Conservation (phyloP, 192 early-diverging fungal genomes). For the Funneliformis geosporum region DNA sequence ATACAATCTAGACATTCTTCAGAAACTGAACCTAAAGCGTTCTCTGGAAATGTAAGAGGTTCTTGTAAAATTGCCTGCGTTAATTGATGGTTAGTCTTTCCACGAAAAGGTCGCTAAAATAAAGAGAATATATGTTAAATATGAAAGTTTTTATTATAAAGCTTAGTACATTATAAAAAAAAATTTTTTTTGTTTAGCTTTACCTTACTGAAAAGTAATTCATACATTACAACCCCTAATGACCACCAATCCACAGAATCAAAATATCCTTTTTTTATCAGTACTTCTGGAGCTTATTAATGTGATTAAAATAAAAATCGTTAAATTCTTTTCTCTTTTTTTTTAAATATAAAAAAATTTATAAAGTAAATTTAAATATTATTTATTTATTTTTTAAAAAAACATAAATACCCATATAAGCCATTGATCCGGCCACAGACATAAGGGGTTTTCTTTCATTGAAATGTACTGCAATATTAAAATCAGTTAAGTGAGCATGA, state of each 20-base stretch:
- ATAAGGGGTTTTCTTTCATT: slow-evolving; percentile 63
- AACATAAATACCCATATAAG: slow-evolving; percentile 64
- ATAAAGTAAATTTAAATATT: neutral
- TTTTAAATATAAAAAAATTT: neutral
- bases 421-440: slow-evolving; percentile 81
- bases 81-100: slow-evolving; percentile 73
- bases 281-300: slow-evolving; percentile 67
- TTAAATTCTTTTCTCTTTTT: neutral
- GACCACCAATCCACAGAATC: slow-evolving; percentile 79
- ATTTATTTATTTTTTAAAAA: neutral
- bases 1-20: slow-evolving; percentile 55
- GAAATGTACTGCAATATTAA: slow-evolving; percentile 82
- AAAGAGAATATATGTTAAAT: neutral
- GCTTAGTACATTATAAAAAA: neutral
- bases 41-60: slow-evolving; percentile 65
- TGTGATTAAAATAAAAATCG: neutral
- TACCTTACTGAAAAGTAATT: slow-evolving; percentile 78
- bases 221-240: slow-evolving; percentile 76
- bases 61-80: slow-evolving; percentile 71
- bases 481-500: slow-evolving; percentile 82
- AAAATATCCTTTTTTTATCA: slow-evolving; percentile 58
- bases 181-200: neutral
- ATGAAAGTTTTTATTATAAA: neutral
- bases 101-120: slow-evolving; percentile 74
- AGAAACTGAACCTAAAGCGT: slow-evolving; percentile 48